phyloP scores from a whole-genome alignment of 805 yeast genomes.

The Sugiyamaella floridensis region DNA sequence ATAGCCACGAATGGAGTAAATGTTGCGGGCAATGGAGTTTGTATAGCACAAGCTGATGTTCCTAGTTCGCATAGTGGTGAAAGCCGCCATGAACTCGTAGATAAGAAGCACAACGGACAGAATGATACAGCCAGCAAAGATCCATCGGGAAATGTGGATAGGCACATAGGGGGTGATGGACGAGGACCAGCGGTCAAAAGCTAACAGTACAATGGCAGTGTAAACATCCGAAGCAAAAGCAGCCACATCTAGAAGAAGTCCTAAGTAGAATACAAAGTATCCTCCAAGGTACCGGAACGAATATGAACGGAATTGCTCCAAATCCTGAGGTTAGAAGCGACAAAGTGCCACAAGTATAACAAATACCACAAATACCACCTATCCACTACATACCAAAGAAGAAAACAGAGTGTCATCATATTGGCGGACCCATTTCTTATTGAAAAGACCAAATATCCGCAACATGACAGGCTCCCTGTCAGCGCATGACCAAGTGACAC shows the following conservation, averaged over 20 bases:
- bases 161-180: constrained; percentile 42
- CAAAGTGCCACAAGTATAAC: background rate
- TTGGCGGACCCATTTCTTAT: constrained; percentile 20
- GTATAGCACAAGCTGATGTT: constrained; percentile 67
- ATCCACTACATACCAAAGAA: constrained; percentile 12
- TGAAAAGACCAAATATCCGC: constrained; percentile 13
- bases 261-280: constrained; percentile 36
- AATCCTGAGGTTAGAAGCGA: constrained; percentile 6
- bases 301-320: constrained; percentile 17
- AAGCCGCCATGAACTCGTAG: constrained; percentile 53
- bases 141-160: constrained; percentile 53
- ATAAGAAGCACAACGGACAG: constrained; percentile 54
- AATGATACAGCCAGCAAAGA: constrained; percentile 75
- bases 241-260: constrained; percentile 41
- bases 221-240: constrained; percentile 64
- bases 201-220: constrained; percentile 68
- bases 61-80: constrained; percentile 48
- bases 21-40: constrained; percentile 51
- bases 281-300: constrained; percentile 23
- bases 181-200: constrained; percentile 62
- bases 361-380: background rate
- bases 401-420: constrained; percentile 20
- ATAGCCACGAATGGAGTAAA: constrained; percentile 53
- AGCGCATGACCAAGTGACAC: background rate
- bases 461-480: background rate